Evolutionary conservation across 164 flowering plant genomes (phyloP), one percentile per base, ranked within the genome.

Genomic region (Platanus orientalis): DNA sequence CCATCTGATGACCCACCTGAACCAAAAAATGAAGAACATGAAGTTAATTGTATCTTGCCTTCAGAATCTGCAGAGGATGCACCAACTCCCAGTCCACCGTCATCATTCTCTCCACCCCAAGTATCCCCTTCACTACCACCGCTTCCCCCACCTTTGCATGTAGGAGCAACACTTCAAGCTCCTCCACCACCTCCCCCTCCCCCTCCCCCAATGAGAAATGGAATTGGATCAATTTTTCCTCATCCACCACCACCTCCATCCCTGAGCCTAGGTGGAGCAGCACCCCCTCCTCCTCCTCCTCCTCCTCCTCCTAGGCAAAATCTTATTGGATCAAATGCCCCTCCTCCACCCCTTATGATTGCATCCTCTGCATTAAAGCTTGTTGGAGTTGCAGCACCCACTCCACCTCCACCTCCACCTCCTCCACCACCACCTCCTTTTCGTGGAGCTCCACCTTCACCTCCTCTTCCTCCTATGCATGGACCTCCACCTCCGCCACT

Each of bases 121-220:
- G 73, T 80, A 14, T 72, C 75, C 14, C 77, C 79, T 28, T 74
- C 71, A 44, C 73, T 78, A 1, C 60, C 48, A 26, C 48, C 63
- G 1, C 45, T 54, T 16, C 44, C 28, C 19, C n/a, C 28, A 54
- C 27, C 39, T 11, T 12, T 11, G 2, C 56, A 1, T 53, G 29
- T 10, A 16, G 56, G 29, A 25, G 29, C 23, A 5, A 34, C 39
- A 42, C 17, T 42, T 42, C 47, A 2, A 14, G 13, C 49, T n/a
- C 9, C 36, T 36, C 42, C 58, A 14, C 27, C 44, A 11, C 34
- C 29, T 34, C 30, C 51, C 10, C 21, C 59, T 29, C 42, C 53
- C n/a, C 44, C 54, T 6, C 60, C 61, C 17, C n/a, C n/a, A n/a
- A 32, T 32, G 36, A 4, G n/a, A n/a, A n/a, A 32, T 32, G 36